Evolutionary conservation across 352 stramenopile genomes (phyloP), one percentile per base, ranked within the genome.

Genomic region (Globisporangium paroecandrum): DNA sequence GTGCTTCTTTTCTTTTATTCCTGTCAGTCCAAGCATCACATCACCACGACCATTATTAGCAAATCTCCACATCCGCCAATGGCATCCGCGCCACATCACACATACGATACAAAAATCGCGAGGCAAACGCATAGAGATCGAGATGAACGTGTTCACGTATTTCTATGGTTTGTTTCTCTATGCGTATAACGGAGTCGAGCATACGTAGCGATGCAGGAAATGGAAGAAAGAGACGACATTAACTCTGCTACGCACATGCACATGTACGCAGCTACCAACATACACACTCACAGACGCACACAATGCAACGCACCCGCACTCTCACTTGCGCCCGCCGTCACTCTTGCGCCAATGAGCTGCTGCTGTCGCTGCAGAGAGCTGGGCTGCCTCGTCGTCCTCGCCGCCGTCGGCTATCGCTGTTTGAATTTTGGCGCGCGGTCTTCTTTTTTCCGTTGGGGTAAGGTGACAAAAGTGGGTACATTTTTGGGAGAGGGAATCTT

Each of bases 381-480:
- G 24, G 22, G 41, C 41, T 49, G 41, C n/a, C 41, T 51, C 43
- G 43, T 12, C 43, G 32, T 12, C 22, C 27, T 46, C 29, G 55
- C 20, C 7, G 55, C 15, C 58, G 58, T 22, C 38, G 22, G 15
- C 38, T 36, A 7, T 32, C 29, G 29, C 29, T 24, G 58, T 64
- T 64, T 29, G 18, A 65, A 65, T 65, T 58, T 65, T 65, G 60
- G 58, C 58, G 58, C 29, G 41, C 41, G 15, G 60, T 8, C 27
- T 58, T 58, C 38, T 64, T 53, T 64, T 64, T 27, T 51, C n/a
- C 24, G 20, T 46, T 46, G 38, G 36, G 10, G 29, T 13, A n/a
- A 27, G 27, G 20, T 64, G 55, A 69, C 64, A 69, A 69, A 69
- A 69, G 58, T 53, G 58, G 60, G 60, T 65, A 55, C 60, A 65